Conservation (phyloP, 31 red algal genomes). For the Porphyra umbilicalis region DNA sequence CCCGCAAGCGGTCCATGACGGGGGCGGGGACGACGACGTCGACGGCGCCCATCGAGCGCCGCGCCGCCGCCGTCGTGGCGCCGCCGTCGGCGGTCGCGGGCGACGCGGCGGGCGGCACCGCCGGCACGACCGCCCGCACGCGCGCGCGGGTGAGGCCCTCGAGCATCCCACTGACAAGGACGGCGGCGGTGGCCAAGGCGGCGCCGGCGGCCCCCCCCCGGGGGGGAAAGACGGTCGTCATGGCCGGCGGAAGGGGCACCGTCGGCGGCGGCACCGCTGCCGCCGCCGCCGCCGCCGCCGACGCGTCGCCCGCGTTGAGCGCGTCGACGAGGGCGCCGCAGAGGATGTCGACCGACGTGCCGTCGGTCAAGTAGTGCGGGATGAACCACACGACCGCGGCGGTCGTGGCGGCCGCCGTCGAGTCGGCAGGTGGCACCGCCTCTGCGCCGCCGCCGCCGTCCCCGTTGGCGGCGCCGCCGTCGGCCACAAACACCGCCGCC, state of each 20-base stretch:
- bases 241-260: background rate
- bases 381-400: background rate
- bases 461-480: background rate
- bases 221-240: background rate
- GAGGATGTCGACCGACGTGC: background rate
- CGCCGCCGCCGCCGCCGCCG: background rate
- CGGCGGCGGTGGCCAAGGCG: background rate
- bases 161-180: background rate
- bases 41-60: background rate
- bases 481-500: background rate
- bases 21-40: background rate
- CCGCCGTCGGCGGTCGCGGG: too few species aligned
- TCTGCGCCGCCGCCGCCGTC: background rate
- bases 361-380: background rate
- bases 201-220: background rate
- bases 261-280: background rate
- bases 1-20: background rate
- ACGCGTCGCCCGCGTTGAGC: background rate
- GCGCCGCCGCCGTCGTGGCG: background rate
- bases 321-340: background rate
- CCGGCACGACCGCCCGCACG: background rate
- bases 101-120: background rate
- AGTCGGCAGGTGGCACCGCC: too few species aligned
- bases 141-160: background rate
- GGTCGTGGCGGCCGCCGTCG: background rate